Conservation (phyloP, 78 protist genomes). For the Dictyostelium intermedium region DNA sequence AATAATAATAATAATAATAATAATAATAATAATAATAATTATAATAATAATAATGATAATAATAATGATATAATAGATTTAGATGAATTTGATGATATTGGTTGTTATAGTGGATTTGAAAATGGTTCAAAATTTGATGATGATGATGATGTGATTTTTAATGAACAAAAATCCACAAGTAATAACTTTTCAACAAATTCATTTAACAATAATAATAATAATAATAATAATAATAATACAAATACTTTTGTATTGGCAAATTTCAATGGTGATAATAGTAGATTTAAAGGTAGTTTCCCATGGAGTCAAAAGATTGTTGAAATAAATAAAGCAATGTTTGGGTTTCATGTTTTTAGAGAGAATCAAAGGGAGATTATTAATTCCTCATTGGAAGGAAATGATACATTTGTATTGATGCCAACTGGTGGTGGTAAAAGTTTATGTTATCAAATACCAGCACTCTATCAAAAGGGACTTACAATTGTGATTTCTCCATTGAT, state of each 20-base stretch:
- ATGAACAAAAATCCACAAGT: not conserved
- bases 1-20: conserved; percentile 16
- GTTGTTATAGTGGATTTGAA: not conserved
- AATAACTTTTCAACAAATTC: not conserved
- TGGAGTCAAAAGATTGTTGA: conserved; percentile 41
- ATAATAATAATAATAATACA: not conserved
- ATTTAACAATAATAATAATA: not conserved
- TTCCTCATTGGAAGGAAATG: conserved; percentile 87
- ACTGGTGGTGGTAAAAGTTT: conserved; percentile 99
- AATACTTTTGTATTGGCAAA: not conserved
- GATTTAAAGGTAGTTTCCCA: conserved; percentile 6
- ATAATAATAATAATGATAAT: not conserved
- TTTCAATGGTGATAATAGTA: not conserved
- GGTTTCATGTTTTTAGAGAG: conserved; percentile 75
- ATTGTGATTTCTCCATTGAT: conserved; percentile 95
- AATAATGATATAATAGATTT: not conserved
- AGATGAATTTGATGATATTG: not conserved
- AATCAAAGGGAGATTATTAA: conserved; percentile 92
- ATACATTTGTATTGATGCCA: conserved; percentile 97
- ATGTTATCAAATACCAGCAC: conserved; percentile 86
- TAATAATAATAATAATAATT: not conserved
- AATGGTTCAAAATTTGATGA: not conserved
- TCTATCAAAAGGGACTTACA: conserved; percentile 16
- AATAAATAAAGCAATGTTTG: conserved; percentile 40
- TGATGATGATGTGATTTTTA: not conserved